A percentile compares a stretch with the other conserved stretches of the same genome.
Evolutionary conservation across 2,329 filamentous ascomycete species (phyloP).

Genomic region (Colletotrichum echinochloae): DNA sequence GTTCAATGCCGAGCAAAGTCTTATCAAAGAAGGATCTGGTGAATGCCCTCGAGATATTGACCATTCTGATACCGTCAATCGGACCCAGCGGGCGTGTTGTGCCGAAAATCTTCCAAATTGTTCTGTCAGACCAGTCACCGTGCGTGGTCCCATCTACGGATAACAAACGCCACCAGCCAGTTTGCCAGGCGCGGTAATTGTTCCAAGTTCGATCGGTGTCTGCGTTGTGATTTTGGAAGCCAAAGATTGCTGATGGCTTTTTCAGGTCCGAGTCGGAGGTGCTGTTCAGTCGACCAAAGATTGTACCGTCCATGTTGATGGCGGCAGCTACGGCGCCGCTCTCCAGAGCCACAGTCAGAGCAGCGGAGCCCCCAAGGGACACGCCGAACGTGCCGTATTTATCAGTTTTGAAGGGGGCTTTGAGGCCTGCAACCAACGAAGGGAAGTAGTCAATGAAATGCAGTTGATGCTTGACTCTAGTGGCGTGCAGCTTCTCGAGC

Average conservation of each 20-base stretch:
- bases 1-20: background rate
- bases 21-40: conserved; percentile 39
- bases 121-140: conserved; percentile 35
- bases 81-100: conserved; percentile 18
- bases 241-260: conserved; percentile 44
- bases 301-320: conserved; percentile 44
- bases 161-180: conserved; percentile 35
- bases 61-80: conserved; percentile 37
- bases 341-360: conserved; percentile 40
- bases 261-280: conserved; percentile 41
- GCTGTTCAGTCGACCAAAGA: conserved; percentile 25
- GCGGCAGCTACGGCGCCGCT: conserved; percentile 39
- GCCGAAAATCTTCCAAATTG: conserved; percentile 37
- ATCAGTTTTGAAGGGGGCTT: conserved; percentile 40
- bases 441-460: conserved; percentile 43
- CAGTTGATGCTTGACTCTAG: conserved; percentile 41
- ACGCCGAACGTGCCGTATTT: conserved; percentile 43
- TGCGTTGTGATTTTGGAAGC: conserved; percentile 40
- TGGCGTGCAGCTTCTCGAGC: conserved; percentile 36
- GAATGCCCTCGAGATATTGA: conserved; percentile 25
- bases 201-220: conserved; percentile 28
- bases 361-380: conserved; percentile 44
- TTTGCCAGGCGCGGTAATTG: conserved; percentile 36
- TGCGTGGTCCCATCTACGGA: conserved; percentile 32
- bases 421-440: conserved; percentile 31